Base-by-base conservation (phyloP, 2,329 filamentous ascomycete genomes). In the Sporothrix protearum region DNA sequence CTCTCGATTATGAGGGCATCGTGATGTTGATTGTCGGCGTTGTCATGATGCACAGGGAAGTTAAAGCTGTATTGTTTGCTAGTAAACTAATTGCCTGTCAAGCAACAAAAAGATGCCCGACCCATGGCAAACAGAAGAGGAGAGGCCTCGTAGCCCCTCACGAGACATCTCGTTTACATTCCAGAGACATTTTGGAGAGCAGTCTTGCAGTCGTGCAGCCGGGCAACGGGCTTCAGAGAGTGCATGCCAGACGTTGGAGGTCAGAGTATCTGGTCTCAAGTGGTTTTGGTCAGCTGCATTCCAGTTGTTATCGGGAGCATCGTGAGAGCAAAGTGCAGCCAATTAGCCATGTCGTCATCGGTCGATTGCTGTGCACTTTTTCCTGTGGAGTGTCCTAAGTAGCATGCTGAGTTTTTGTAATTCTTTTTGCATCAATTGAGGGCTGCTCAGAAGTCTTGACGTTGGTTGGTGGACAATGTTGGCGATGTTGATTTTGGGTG, bases 81-180 rank as follows among this genome's bases (percentile, higher is more conserved):
- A 25, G 10, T 7, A 59, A 39, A 25, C 49, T 53, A 19, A 12
- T 53, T 53, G n/a, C n/a, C n/a, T n/a, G n/a, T n/a, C n/a, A n/a
- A n/a, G n/a, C 36, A 12, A 16, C 12, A 8, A 42, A n/a, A 45
- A 45, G n/a, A 28, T 16, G 59, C 59, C n/a, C 59, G 16, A 28
- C 59, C 33, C 36, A 22, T 12, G 28, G 49, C 51, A 53, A 70
- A 66, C n/a, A 12, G n/a, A 57, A 19, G 33, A 42, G 22, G 12
- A 19, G 14, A 14, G 7, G 10, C 51, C 22, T 69, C 33, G 45
- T n/a, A 53, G n/a, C 70, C 45, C 22, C n/a, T 45, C 63, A 25
- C 59, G 4, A 64, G 59, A 64, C 51, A 42, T 55, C 4, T 71
- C 63, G 53, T 51, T 68, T 59, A 55, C 70, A 69, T 71, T 71